Evolutionary conservation across 2,329 filamentous ascomycete species (phyloP).

Genomic region (Pyrenochaeta sp.): DNA sequence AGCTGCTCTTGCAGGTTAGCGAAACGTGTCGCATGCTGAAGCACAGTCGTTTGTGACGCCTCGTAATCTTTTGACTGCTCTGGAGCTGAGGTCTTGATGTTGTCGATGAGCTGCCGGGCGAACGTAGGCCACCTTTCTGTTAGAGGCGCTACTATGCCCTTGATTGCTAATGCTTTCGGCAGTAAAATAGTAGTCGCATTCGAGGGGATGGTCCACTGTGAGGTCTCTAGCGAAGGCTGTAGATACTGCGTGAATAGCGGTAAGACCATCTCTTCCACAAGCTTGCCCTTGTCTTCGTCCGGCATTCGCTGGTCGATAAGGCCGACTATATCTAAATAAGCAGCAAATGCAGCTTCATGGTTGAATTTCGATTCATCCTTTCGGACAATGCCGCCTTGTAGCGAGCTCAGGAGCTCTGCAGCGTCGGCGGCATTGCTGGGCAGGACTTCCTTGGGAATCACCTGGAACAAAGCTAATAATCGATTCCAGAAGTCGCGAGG

Average conservation of each 20-base stretch:
- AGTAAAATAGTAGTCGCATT: constrained; percentile 50
- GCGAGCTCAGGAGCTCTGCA: constrained; percentile 69
- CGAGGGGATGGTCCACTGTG: constrained; percentile 61
- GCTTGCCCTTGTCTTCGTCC: constrained; percentile 56
- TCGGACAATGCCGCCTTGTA: constrained; percentile 74
- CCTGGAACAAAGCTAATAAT: constrained; percentile 67
- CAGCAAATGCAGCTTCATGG: constrained; percentile 73
- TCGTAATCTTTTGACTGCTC: constrained; percentile 82
- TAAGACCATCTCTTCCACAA: constrained; percentile 59
- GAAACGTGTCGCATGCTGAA: constrained; percentile 70
- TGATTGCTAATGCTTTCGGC: constrained; percentile 51
- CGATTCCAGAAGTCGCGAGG: constrained; percentile 76
- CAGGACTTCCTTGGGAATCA: constrained; percentile 66
- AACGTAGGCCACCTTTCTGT: constrained; percentile 69
- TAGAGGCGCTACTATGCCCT: constrained; percentile 59
- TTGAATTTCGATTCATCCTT: constrained; percentile 79
- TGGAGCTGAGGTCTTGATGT: constrained; percentile 77
- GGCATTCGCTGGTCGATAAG: constrained; percentile 52
- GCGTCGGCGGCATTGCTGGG: constrained; percentile 62
- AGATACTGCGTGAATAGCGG: constrained; percentile 65
- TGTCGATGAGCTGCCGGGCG: constrained; percentile 68
- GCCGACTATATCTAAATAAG: constrained; percentile 73
- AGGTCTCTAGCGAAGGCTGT: constrained; percentile 54
- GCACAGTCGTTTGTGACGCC: constrained; percentile 74
- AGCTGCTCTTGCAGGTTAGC: constrained; percentile 61